Conservation (phyloP, 164 flowering plant genomes). For the Dillenia suffruticosa region DNA sequence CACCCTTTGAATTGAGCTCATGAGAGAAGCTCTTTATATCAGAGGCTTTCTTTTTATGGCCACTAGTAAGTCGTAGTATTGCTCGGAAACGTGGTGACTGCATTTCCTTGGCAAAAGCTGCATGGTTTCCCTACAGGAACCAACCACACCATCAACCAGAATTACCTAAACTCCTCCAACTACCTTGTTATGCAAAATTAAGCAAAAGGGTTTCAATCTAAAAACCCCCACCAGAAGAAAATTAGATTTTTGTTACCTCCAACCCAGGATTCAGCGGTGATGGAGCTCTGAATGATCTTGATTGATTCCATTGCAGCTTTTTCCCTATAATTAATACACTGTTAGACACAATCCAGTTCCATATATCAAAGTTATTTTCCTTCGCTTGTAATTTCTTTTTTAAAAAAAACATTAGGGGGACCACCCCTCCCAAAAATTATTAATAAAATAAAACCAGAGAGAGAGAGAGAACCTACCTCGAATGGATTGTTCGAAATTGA, state of each 20-base stretch:
- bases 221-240: not conserved
- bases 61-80: slow-evolving; percentile 80
- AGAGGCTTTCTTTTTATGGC: slow-evolving; percentile 64
- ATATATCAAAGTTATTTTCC: too few relatives aligned
- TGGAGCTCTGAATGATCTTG: slow-evolving; percentile 49
- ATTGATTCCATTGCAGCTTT: slow-evolving; percentile 44
- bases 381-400: too few relatives aligned
- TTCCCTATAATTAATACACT: slow-evolving; percentile 33
- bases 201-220: slow-evolving; percentile 1
- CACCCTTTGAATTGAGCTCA: slow-evolving; percentile 97
- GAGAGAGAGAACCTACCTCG: too few relatives aligned
- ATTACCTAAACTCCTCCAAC: slow-evolving; percentile 8
- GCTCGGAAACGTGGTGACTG: slow-evolving; percentile 94
- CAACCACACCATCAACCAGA: slow-evolving; percentile 5
- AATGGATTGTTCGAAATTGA: too few relatives aligned
- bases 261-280: slow-evolving; percentile 26
- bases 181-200: not conserved
- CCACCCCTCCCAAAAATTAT: too few relatives aligned
- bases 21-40: slow-evolving; percentile 95
- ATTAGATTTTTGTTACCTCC: slow-evolving; percentile 42
- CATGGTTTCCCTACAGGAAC: slow-evolving; percentile 42
- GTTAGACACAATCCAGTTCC: too few relatives aligned
- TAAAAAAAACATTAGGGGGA: too few relatives aligned
- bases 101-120: slow-evolving; percentile 63
- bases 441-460: too few relatives aligned